Conservation (phyloP, 495 filamentous ascomycete species). For the Tuber umbilicatum region DNA sequence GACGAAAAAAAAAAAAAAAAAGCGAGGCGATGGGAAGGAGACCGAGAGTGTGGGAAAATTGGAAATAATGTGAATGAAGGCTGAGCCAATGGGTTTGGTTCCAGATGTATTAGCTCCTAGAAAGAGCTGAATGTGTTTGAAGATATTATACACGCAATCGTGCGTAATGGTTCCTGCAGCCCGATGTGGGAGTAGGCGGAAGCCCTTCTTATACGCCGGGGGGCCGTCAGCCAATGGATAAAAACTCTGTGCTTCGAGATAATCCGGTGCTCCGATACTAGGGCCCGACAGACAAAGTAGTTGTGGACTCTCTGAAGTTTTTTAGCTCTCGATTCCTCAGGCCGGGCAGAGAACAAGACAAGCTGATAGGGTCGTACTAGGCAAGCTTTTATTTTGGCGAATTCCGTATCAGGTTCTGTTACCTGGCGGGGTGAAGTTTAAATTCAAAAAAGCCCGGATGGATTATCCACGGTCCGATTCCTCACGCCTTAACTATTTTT, state of each 20-base stretch:
- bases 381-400: background rate
- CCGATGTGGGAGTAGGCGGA: background rate
- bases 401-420: background rate
- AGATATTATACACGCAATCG: slow-evolving; percentile 4
- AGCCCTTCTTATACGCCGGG: slow-evolving; percentile 4
- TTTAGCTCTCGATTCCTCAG: background rate
- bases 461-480: background rate
- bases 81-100: slow-evolving; percentile 2
- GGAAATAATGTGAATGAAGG: background rate
- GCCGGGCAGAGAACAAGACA: background rate
- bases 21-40: background rate
- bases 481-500: background rate
- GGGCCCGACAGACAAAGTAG: background rate
- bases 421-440: background rate
- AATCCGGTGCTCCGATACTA: background rate
- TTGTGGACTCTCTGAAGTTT: background rate
- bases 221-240: slow-evolving; percentile 1
- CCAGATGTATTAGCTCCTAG: background rate
- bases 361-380: background rate
- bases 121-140: slow-evolving; percentile 2
- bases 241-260: background rate
- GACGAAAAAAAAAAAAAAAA: slow-evolving; percentile 1
- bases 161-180: slow-evolving; percentile 1
- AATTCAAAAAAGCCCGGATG: slow-evolving; percentile 1
- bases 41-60: background rate